phyloP scores from a whole-genome alignment of 2,329 filamentous ascomycete species.

The Orbilia oligospora region DNA sequence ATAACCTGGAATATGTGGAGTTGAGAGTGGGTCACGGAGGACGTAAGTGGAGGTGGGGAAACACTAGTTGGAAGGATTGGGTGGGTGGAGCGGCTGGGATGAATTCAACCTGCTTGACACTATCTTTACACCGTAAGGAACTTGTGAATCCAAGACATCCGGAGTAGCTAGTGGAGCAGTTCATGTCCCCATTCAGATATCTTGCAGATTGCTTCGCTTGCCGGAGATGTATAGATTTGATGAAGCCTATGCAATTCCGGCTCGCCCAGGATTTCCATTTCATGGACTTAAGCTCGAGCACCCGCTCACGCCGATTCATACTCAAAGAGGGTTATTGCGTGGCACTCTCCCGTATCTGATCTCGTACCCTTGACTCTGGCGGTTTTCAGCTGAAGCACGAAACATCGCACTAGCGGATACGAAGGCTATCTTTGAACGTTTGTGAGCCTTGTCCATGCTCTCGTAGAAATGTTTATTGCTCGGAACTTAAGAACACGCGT shows the following conservation, averaged over 20 bases:
- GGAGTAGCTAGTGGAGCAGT: neutral
- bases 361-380: neutral
- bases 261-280: conserved; percentile 29
- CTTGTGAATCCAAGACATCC: neutral
- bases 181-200: conserved; percentile 33
- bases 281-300: conserved; percentile 16
- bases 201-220: conserved; percentile 34
- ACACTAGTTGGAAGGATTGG: conserved; percentile 22
- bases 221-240: conserved; percentile 7
- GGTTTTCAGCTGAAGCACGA: conserved; percentile 5
- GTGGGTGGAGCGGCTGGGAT: conserved; percentile 14
- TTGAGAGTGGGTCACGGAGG: conserved; percentile 48
- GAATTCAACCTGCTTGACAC: conserved; percentile 13
- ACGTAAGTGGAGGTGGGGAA: conserved; percentile 54
- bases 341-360: conserved; percentile 38
- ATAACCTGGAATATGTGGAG: conserved; percentile 28
- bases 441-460: conserved; percentile 24
- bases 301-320: conserved; percentile 12
- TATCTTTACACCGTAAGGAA: neutral
- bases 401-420: conserved; percentile 5
- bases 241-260: conserved; percentile 19
- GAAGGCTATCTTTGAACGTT: neutral
- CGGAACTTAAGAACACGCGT: neutral
- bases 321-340: neutral
- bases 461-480: neutral